Base-by-base conservation (phyloP, 805 yeast genomes). In the Middelhovenomyces tepae region DNA sequence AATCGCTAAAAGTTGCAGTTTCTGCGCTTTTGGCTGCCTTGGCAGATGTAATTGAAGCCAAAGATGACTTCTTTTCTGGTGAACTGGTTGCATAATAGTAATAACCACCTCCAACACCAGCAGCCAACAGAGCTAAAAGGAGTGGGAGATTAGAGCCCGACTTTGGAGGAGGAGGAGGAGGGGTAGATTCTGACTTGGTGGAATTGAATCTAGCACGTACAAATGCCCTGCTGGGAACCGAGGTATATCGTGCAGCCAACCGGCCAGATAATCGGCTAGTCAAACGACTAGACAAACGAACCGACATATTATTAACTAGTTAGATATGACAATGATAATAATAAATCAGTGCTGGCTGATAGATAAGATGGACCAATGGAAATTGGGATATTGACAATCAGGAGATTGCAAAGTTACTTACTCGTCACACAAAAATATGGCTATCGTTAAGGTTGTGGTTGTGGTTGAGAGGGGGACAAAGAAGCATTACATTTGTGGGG, bases 1-100 rank as follows among this genome's bases (percentile, higher is more conserved):
- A 85, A 43, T 80, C 83, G 8, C 65, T 62, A 32, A 50, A 56
- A 3, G 60, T 44, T 24, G 54, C 48, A 16, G 44, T 39, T 15
- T 39, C 37, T 31, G 56, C 53, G 10, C 56, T 49, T 4, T 59
- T 51, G 3, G 56, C 43, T 11, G 57, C 46, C 14, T 57, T 51
- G 18, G 57, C 46, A 37, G n/a, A n/a, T n/a, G n/a, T n/a, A 15
- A 24, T 31, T 11, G 15, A 57, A 54, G 22, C 60, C 54, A 20
- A 53, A 50, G 24, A 54, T 47, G 33, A 50, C 45, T 7, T 45
- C 22, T 2, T 48, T 38, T 37, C 49, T 49, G 39, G 43, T 50
- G 41, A 46, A 46, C 8, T 15, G 19, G 42, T 46, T n/a, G n/a
- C n/a, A n/a, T n/a, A 54, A 42, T 44, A 54, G 50, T 53, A 53